Evolutionary conservation across 1,284 basidiomycete genomes (phyloP).

Genomic region (Ustilago vetiveriae): DNA sequence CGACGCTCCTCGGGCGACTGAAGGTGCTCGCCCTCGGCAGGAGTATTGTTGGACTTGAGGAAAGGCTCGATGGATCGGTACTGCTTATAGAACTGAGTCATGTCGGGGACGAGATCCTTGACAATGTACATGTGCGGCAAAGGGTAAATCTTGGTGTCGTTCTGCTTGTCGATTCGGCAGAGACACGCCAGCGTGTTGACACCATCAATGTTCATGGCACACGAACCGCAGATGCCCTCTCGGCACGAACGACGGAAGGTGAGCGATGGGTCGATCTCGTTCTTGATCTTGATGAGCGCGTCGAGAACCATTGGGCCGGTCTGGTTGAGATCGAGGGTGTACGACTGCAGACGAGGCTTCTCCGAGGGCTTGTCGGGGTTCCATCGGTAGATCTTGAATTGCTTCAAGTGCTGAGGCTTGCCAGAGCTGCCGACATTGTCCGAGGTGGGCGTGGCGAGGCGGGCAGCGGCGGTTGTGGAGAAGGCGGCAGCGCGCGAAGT

Average conservation of each 20-base stretch:
- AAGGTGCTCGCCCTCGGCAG: slow-evolving; percentile 76
- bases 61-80: slow-evolving; percentile 93
- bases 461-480: slow-evolving; percentile 53
- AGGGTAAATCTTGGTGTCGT: slow-evolving; percentile 88
- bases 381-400: slow-evolving; percentile 67
- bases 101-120: slow-evolving; percentile 91
- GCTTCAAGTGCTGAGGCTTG: slow-evolving; percentile 62
- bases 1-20: slow-evolving; percentile 90
- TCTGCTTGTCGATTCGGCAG: slow-evolving; percentile 87
- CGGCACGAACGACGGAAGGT: slow-evolving; percentile 96
- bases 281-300: slow-evolving; percentile 95
- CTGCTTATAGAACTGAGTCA: slow-evolving; percentile 96
- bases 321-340: slow-evolving; percentile 91
- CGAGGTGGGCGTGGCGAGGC: slow-evolving; percentile 60
- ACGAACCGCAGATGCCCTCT: slow-evolving; percentile 97
- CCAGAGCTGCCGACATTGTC: slow-evolving; percentile 37
- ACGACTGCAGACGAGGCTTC: slow-evolving; percentile 90
- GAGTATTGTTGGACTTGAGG: slow-evolving; percentile 64
- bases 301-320: slow-evolving; percentile 97
- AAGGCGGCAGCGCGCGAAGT: slow-evolving; percentile 44
- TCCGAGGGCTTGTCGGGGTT: slow-evolving; percentile 93
- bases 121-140: slow-evolving; percentile 99
- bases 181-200: slow-evolving; percentile 94
- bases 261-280: slow-evolving; percentile 93
- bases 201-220: slow-evolving; percentile 99